Percentiles rank a stretch among this genome's conserved stretches.
Conservation (phyloP, 2,329 filamentous ascomycete genomes). For the Nemania abortiva region DNA sequence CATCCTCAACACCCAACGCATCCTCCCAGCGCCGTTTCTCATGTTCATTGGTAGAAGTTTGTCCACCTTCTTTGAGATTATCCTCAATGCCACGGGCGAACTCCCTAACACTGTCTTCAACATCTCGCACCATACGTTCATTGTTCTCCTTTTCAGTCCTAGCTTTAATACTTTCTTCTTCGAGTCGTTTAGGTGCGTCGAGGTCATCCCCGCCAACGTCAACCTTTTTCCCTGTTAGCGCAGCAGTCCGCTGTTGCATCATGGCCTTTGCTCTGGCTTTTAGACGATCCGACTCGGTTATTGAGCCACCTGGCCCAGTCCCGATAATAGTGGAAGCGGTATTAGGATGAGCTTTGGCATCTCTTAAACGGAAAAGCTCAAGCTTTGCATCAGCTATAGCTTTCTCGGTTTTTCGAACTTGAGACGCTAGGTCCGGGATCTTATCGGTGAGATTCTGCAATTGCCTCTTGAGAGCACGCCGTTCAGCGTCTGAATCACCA, state of each 20-base stretch:
- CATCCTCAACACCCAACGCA: slow-evolving; percentile 93
- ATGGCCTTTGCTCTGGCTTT: slow-evolving; percentile 96
- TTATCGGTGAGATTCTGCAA: slow-evolving; percentile 89
- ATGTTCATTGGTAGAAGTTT: slow-evolving; percentile 83
- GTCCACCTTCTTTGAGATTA: slow-evolving; percentile 82
- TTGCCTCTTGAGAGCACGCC: slow-evolving; percentile 86
- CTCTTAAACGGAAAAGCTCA: slow-evolving; percentile 92
- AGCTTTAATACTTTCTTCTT: slow-evolving; percentile 86
- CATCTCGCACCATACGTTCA: slow-evolving; percentile 95
- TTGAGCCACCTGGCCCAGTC: slow-evolving; percentile 87
- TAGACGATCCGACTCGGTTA: slow-evolving; percentile 93
- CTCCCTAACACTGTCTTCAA: slow-evolving; percentile 94
- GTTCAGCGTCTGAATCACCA: slow-evolving; percentile 88
- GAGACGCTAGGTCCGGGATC: slow-evolving; percentile 90
- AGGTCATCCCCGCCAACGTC: slow-evolving; percentile 76
- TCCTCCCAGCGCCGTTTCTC: slow-evolving; percentile 96
- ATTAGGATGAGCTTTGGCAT: slow-evolving; percentile 90
- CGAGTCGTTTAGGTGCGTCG: slow-evolving; percentile 84
- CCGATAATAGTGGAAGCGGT: slow-evolving; percentile 86
- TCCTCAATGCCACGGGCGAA: slow-evolving; percentile 89
- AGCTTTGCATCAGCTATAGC: slow-evolving; percentile 91
- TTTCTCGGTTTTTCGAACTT: slow-evolving; percentile 90
- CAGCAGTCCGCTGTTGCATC: slow-evolving; percentile 98
- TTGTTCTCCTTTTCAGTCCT: slow-evolving; percentile 91
- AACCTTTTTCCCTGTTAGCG: slow-evolving; percentile 85